Conservation (phyloP, 2,329 filamentous ascomycete species). For the Remersonia thermophila region DNA sequence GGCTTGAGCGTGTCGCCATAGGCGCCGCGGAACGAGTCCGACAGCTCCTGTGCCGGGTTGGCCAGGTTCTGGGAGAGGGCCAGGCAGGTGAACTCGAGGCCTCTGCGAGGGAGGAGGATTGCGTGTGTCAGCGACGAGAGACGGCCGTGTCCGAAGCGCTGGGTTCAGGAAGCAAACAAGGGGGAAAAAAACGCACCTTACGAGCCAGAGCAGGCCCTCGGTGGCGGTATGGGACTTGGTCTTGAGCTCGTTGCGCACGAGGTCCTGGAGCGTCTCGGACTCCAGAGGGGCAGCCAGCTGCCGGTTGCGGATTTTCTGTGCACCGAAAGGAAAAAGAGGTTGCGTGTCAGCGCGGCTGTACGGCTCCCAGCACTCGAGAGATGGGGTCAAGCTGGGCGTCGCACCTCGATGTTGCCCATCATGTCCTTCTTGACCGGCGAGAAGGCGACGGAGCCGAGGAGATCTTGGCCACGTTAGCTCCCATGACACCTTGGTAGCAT, state of each 20-base stretch:
- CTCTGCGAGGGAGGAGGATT: conserved; percentile 52
- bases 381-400: too few relatives aligned
- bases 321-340: background rate
- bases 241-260: conserved; percentile 79
- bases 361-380: too few relatives aligned
- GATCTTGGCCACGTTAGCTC: conserved; percentile 32
- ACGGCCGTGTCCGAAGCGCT: too few relatives aligned
- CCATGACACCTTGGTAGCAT: too few relatives aligned
- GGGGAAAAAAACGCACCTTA: conserved; percentile 64
- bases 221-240: conserved; percentile 78
- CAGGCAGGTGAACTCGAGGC: conserved; percentile 84
- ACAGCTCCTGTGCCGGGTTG: conserved; percentile 60
- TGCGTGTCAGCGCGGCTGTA: background rate
- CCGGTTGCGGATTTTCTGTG: conserved; percentile 77
- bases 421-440: conserved; percentile 85
- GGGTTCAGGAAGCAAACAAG: too few relatives aligned
- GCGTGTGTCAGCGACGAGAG: too few relatives aligned
- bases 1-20: conserved; percentile 83
- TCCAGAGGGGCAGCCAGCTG: conserved; percentile 65
- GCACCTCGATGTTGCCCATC: conserved; percentile 78
- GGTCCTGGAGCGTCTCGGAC: conserved; percentile 73
- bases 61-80: conserved; percentile 67
- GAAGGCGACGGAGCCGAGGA: conserved; percentile 63
- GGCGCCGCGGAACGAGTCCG: conserved; percentile 72
- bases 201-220: conserved; percentile 83